Evolutionary conservation across 2,329 filamentous ascomycete species (phyloP).

Genomic region (Diaporthe velutina): DNA sequence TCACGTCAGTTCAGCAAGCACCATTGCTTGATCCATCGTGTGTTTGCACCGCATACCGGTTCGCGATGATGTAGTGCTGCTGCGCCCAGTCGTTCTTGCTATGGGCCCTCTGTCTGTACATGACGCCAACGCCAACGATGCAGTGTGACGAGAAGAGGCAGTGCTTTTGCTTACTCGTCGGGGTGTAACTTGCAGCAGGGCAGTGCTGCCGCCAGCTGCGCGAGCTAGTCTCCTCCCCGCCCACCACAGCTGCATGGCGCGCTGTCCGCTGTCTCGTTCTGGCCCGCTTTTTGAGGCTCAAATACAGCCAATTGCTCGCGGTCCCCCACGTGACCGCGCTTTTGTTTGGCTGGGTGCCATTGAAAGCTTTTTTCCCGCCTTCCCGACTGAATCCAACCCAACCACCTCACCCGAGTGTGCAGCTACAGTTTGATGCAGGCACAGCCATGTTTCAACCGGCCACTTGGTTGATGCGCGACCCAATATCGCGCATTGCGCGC

Average conservation of each 20-base stretch:
- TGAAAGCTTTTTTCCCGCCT: slow-evolving; percentile 33
- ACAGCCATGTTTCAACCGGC: slow-evolving; percentile 36
- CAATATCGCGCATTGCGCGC: slow-evolving; percentile 1
- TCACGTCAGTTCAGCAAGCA: not conserved
- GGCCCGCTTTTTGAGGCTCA: slow-evolving; percentile 39
- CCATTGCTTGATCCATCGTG: not conserved
- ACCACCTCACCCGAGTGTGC: not conserved
- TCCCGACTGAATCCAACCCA: not conserved
- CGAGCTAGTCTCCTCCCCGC: not conserved
- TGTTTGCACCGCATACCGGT: not conserved
- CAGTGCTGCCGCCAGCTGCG: slow-evolving; percentile 19
- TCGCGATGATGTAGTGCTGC: not conserved
- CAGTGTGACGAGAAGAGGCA: slow-evolving; percentile 5
- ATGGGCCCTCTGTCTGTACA: not conserved
- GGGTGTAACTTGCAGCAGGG: not conserved
- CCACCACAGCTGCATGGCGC: not conserved
- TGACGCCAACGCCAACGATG: slow-evolving; percentile 5
- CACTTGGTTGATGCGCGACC: slow-evolving; percentile 26
- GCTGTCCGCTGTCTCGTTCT: not conserved
- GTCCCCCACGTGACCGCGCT: slow-evolving; percentile 35
- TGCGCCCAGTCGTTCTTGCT: not conserved
- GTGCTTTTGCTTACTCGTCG: slow-evolving; percentile 1
- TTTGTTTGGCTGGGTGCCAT: not conserved
- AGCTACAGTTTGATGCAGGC: slow-evolving; percentile 32
- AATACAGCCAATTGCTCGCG: slow-evolving; percentile 9